phyloP scores from a whole-genome alignment of 148 eudicot genomes.

The Amaranthus cruentus region DNA sequence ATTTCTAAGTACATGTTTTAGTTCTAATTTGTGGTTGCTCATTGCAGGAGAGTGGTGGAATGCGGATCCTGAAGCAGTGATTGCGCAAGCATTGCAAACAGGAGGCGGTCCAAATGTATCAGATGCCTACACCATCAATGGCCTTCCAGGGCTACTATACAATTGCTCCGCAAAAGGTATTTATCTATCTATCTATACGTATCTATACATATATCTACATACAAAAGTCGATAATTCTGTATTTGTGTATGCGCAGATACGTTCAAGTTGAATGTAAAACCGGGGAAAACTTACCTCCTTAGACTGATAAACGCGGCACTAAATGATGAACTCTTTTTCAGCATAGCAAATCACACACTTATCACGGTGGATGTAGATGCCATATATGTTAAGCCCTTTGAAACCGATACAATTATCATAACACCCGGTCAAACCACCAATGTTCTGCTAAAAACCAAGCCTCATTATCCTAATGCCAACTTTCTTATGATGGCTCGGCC shows the following conservation, averaged over 20 bases:
- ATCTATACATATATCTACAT: neutral
- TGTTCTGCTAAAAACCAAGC: constrained; percentile 15
- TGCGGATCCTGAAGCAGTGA: constrained; percentile 1
- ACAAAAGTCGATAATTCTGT: neutral
- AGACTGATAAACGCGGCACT: constrained; percentile 10
- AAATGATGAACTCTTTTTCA: constrained; percentile 15
- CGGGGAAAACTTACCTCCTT: constrained; percentile 22
- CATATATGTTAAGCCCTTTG: constrained; percentile 23
- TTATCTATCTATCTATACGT: neutral
- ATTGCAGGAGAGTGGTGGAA: constrained; percentile 15
- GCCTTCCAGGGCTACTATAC: constrained; percentile 10
- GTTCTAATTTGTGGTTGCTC: neutral
- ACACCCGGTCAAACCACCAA: constrained; percentile 27
- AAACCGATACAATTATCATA: constrained; percentile 18
- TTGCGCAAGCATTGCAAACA: neutral
- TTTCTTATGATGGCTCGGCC: constrained; percentile 12
- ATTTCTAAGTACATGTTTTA: neutral
- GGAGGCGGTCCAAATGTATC: constrained; percentile 19
- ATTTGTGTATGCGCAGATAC: constrained; percentile 5
- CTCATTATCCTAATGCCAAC: constrained; percentile 2
- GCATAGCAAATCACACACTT: constrained; percentile 21
- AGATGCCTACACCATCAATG: neutral
- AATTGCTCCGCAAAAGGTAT: constrained; percentile 13
- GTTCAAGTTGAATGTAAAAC: constrained; percentile 13
- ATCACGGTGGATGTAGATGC: constrained; percentile 25